Percentiles rank a stretch among this genome's conserved stretches.
These are phyloP conservation scores for Pythium angustatum DNA, from an alignment of 352 stramenopile species.

Conservation along the genomic window DNA sequence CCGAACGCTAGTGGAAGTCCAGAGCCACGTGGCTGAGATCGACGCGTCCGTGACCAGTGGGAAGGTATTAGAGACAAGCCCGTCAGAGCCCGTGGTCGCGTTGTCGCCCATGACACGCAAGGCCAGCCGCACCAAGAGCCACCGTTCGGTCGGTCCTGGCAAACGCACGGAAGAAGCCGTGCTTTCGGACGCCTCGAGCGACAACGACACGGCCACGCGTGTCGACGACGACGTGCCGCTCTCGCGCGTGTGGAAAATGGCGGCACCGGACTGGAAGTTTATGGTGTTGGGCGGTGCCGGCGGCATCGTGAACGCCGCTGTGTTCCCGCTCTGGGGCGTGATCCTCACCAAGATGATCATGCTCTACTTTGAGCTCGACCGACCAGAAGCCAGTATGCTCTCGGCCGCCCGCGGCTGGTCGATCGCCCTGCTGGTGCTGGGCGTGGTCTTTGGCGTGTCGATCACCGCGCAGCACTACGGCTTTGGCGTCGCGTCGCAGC, in stretches of 20 bases:
- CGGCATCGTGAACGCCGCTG: conserved; percentile 32
- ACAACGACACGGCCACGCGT: background rate
- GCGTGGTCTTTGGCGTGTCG: conserved; percentile 31
- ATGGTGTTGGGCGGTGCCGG: conserved; percentile 27
- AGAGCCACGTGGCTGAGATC: conserved; percentile 5
- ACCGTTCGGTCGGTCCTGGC: too few relatives aligned
- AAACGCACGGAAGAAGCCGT: conserved; percentile 4
- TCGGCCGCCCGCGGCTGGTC: conserved; percentile 29
- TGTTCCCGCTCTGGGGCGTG: conserved; percentile 47
- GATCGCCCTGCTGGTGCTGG: conserved; percentile 36
- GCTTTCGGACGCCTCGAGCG: background rate
- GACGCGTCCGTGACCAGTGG: background rate
- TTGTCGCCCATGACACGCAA: background rate
- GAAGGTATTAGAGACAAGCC: background rate
- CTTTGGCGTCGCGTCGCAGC: conserved; percentile 41
- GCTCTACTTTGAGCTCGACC: conserved; percentile 34
- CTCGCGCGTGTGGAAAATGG: conserved; percentile 40
- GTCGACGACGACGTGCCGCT: conserved; percentile 4
- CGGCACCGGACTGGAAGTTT: conserved; percentile 30
- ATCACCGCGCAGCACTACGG: conserved; percentile 35
- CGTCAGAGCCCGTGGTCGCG: background rate
- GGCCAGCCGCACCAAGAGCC: background rate
- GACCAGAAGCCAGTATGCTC: conserved; percentile 32
- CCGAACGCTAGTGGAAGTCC: conserved; percentile 27
- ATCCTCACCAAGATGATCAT: conserved; percentile 43